These are phyloP conservation scores for Fusarium sp. DNA, from an alignment of 2,329 filamentous ascomycete species.

Conservation along the genomic window DNA sequence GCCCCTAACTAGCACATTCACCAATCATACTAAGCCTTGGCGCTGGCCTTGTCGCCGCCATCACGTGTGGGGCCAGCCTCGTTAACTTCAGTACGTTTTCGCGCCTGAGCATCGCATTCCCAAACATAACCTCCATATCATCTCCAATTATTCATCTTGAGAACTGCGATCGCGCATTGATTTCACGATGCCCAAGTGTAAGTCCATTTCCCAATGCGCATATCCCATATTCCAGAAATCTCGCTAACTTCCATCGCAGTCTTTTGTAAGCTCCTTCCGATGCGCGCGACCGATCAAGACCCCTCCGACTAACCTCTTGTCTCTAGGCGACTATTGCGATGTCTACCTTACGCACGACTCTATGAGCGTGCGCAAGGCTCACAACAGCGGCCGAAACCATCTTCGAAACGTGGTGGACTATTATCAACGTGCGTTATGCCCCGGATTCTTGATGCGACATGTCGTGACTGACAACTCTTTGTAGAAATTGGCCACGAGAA, in stretches of 20 bases:
- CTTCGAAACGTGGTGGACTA: conserved; percentile 98
- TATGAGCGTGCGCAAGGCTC: conserved; percentile 99
- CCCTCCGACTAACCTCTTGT: conserved; percentile 52
- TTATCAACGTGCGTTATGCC: conserved; percentile 82
- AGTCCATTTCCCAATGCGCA: conserved; percentile 57
- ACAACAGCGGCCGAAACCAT: conserved; percentile 97
- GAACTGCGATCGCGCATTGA: conserved; percentile 30
- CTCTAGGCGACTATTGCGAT: conserved; percentile 93
- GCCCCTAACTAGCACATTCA: conserved; percentile 1
- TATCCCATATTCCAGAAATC: conserved; percentile 31
- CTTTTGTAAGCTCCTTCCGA: conserved; percentile 43
- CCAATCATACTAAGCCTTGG: conserved; percentile 43
- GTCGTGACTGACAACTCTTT: conserved; percentile 28
- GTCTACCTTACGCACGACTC: conserved; percentile 99
- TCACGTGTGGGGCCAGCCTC: conserved; percentile 54
- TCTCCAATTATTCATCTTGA: conserved; percentile 25
- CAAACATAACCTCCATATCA: conserved; percentile 19
- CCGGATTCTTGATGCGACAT: conserved; percentile 1
- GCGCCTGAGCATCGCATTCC: conserved; percentile 30
- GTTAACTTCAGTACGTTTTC: conserved; percentile 45
- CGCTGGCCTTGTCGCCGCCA: conserved; percentile 45
- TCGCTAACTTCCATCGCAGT: conserved; percentile 55
- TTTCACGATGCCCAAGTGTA: conserved; percentile 90
- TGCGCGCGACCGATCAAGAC: conserved; percentile 23
- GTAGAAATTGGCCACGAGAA: conserved; percentile 98